Evolutionary conservation across 2,329 filamentous ascomycete genomes (phyloP), one percentile per base, ranked within the genome.

Genomic region (Ophiocordyceps camponoti-saundersi): DNA sequence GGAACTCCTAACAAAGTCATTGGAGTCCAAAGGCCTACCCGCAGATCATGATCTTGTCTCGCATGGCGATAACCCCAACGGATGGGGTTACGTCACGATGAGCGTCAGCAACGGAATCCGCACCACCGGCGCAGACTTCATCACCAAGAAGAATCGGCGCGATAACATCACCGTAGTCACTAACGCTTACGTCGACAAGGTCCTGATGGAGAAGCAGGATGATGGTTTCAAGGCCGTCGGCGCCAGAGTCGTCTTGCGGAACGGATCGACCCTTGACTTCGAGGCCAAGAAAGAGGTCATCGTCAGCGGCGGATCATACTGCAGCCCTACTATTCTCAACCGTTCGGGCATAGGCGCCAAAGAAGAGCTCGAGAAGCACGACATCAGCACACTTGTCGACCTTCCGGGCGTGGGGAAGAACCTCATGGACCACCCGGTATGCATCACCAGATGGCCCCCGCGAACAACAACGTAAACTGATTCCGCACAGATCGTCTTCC

Each of bases 41-140:
- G 61, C 75, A n/a, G 66, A 74, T 40, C 64, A 66, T 18, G 76
- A 80, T 50, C 77, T 80, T 72, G 79, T 79, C 54, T 68, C 69
- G 1, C 57, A 47, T 50, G 78, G 48, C 59, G 63, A 70, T 29
- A 67, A 66, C 20, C 58, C 72, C 1, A 68, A 75, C 46, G 74
- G 73, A 1, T 77, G 73, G 51, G 74, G 75, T 2, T 73, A 78
- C 56, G 71, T 59, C 1, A 64, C 70, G 13, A 62, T 73, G 50
- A 75, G 72, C 2, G 71, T 73, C 2, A 64, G 70, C 46, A 63
- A 71, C 46, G 75, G 74, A 0, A 57, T 70, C 18, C 65, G 75
- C 21, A 70, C 68, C 1, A 77, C 72, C 0, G 66, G 67, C 0
- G 73, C 73, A 13, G 72, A 77, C 53, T 78, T 73, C 46, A 56